Percentiles rank a stretch among this genome's conserved stretches.
These are phyloP conservation scores for Melastoma malabathricum DNA, from an alignment of 345 rosid species.

Conservation along the genomic window DNA sequence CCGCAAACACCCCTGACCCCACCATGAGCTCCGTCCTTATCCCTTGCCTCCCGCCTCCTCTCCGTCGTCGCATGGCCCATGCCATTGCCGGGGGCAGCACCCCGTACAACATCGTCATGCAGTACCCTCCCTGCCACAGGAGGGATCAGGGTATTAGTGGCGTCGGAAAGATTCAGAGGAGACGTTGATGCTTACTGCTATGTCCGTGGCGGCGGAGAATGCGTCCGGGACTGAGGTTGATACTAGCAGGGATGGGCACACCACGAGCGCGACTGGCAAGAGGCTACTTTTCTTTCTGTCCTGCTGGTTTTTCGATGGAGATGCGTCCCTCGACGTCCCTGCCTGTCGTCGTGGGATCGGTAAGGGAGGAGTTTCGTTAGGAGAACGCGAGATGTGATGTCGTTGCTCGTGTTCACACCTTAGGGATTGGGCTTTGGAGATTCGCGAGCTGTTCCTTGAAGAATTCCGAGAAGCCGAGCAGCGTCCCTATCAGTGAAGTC, in stretches of 20 bases:
- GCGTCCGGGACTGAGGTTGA: constrained; percentile 49
- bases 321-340: constrained; percentile 8
- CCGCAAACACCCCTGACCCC: constrained; percentile 33
- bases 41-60: constrained; percentile 6
- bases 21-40: constrained; percentile 23
- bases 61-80: constrained; percentile 28
- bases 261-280: constrained; percentile 29
- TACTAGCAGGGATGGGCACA: constrained; percentile 36
- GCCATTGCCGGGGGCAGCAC: constrained; percentile 69
- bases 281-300: constrained; percentile 24
- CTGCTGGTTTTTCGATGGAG: constrained; percentile 20
- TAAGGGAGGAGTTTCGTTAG: neutral
- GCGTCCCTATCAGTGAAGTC: constrained; percentile 45
- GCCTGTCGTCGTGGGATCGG: constrained; percentile 1
- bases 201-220: constrained; percentile 50
- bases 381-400: too few species aligned
- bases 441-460: constrained; percentile 45
- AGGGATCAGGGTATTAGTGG: too few species aligned
- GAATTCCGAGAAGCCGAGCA: constrained; percentile 50
- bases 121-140: constrained; percentile 54
- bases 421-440: constrained; percentile 4
- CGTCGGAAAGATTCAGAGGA: too few species aligned
- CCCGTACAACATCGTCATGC: constrained; percentile 56
- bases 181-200: constrained; percentile 45
- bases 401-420: neutral